Conservation (phyloP, 768 basidiomycete genomes). For the Hebeloma cylindrosporum region DNA sequence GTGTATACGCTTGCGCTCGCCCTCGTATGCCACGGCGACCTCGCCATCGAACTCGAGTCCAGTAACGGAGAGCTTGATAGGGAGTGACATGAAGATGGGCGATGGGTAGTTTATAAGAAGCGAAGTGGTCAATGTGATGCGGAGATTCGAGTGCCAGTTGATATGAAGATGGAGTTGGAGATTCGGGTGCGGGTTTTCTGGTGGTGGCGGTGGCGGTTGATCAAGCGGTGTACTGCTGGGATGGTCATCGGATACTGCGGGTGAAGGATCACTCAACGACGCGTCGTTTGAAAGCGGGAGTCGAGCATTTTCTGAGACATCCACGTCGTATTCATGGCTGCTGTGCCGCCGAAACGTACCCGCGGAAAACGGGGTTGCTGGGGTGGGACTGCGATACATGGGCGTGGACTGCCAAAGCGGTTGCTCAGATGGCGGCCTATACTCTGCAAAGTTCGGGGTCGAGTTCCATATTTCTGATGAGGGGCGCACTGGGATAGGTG, state of each 20-base stretch:
- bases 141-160: slow-evolving; percentile 84
- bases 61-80: slow-evolving; percentile 90
- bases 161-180: slow-evolving; percentile 88
- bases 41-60: slow-evolving; percentile 86
- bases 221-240: too few relatives aligned
- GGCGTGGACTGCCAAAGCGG: slow-evolving; percentile 27
- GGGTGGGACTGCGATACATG: slow-evolving; percentile 29
- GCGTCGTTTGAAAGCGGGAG: slow-evolving; percentile 10
- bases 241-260: slow-evolving; percentile 16
- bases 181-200: slow-evolving; percentile 54
- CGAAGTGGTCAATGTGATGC: slow-evolving; percentile 87
- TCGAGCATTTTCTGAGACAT: slow-evolving; percentile 6
- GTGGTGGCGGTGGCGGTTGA: slow-evolving; percentile 22
- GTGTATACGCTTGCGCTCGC: slow-evolving; percentile 77
- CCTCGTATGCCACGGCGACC: slow-evolving; percentile 89
- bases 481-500: slow-evolving; percentile 30
- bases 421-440: slow-evolving; percentile 26
- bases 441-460: slow-evolving; percentile 38
- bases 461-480: slow-evolving; percentile 43
- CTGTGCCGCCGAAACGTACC: slow-evolving; percentile 20
- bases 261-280: slow-evolving; percentile 23
- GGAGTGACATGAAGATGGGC: slow-evolving; percentile 93
- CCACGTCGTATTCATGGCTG: slow-evolving; percentile 19
- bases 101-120: slow-evolving; percentile 97
- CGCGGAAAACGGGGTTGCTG: slow-evolving; percentile 29